These are phyloP conservation scores for Nakazawaea ambrosiae DNA, from an alignment of 805 yeast species.

Conservation along the genomic window DNA sequence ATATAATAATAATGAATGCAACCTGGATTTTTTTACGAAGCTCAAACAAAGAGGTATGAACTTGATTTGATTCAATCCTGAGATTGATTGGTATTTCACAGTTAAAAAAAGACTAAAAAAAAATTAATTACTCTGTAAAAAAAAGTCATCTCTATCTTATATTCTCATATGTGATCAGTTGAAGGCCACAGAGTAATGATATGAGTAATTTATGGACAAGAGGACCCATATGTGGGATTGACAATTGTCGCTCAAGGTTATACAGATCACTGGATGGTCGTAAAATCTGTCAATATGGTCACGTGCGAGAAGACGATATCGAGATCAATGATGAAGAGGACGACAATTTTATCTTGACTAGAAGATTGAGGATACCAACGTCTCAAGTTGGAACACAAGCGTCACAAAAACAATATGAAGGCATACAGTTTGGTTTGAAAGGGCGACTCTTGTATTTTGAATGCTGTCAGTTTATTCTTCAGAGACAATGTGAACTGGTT, in stretches of 20 bases:
- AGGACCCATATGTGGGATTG: slow-evolving; percentile 86
- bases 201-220: slow-evolving; percentile 38
- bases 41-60: no score
- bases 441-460: slow-evolving; percentile 37
- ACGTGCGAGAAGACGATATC: slow-evolving; percentile 72
- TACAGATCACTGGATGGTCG: slow-evolving; percentile 74
- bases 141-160: no score
- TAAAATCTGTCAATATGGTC: slow-evolving; percentile 85
- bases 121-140: no score
- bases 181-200: neutral
- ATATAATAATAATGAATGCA: no score
- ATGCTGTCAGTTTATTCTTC: slow-evolving; percentile 33
- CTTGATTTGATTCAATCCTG: no score
- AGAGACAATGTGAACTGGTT: neutral
- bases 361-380: slow-evolving; percentile 47
- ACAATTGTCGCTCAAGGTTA: slow-evolving; percentile 76
- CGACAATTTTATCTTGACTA: slow-evolving; percentile 41
- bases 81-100: no score
- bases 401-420: slow-evolving; percentile 15
- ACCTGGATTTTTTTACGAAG: no score
- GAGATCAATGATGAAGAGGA: slow-evolving; percentile 84
- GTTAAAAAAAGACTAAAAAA: no score
- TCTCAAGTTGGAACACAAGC: slow-evolving; percentile 18
- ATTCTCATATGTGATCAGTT: no score
- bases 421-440: slow-evolving; percentile 37